Base-by-base conservation (phyloP, 2,329 filamentous ascomycete species). In the Talaromyces sp. region DNA sequence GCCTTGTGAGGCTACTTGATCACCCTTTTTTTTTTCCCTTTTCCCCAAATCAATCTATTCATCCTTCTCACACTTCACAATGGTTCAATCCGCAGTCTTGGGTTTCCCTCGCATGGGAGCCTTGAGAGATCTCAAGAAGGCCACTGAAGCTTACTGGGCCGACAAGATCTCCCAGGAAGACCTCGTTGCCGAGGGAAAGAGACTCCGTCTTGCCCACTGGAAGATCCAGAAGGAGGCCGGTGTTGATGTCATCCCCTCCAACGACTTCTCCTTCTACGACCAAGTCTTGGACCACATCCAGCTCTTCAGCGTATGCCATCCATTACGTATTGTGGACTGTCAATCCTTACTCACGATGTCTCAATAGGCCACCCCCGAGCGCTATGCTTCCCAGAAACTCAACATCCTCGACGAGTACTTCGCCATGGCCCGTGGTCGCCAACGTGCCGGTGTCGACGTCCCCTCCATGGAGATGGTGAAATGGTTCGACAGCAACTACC, bases 401-500 rank as follows among this genome's bases (percentile, higher is more conserved):
- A 83, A 93, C 80, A 81, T 86, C 69, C 83, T 99, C 78, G 95
- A 99, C 83, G 89, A 96, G 83, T 98, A 97, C 88, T 99, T 99
- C 77, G 95, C 95, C 81, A 96, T 99, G 92, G 95, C 95, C 76
- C 91, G 95, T 88, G 95, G 95, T 77, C 93, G 96, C 83, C 95
- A 99, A 83, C 96, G 88, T 87, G 88, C 76, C 87, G 91, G 79
- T 64, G 76, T 77, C 64, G 77, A 79, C 62, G 71, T 72, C 64
- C 69, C 62, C 21, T 63, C 62, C 40, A 63, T 63, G 83, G 95
- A 99, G 86, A 99, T 99, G 95, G 95, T 99, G 74, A 99, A 99
- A 86, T 99, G 95, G 95, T 99, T 99, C 78, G 95, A 99, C 86
- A 96, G 92, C 69, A 99, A 99, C 90, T 99, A 99, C 89, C 95